Percentiles rank a stretch among this genome's conserved stretches.
Evolutionary conservation across 2,329 filamentous ascomycete genomes (phyloP).

Genomic region (Beauveria sp.): DNA sequence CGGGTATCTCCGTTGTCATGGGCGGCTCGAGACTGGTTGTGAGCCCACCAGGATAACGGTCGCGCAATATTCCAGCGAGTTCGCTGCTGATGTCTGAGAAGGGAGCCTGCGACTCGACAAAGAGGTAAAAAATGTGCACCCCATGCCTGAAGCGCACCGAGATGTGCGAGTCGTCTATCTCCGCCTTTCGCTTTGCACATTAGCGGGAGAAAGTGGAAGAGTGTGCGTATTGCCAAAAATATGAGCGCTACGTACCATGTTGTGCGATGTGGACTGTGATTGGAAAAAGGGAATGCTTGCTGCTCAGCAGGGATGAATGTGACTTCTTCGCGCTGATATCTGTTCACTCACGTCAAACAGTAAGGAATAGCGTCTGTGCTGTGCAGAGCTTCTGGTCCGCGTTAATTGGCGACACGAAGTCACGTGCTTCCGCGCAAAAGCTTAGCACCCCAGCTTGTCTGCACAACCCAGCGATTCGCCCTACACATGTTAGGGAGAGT

Average conservation of each 20-base stretch:
- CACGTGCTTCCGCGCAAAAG: slow-evolving; percentile 9
- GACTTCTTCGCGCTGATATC: background rate
- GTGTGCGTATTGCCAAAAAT: background rate
- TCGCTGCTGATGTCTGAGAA: slow-evolving; percentile 50
- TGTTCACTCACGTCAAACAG: background rate
- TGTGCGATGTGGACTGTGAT: background rate
- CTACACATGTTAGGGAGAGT: background rate
- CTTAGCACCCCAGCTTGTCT: background rate
- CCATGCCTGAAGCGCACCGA: slow-evolving; percentile 68
- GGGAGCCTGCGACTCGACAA: slow-evolving; percentile 49
- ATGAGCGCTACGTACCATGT: background rate
- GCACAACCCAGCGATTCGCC: background rate
- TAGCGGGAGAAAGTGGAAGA: background rate
- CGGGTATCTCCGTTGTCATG: slow-evolving; percentile 31
- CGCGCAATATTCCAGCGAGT: slow-evolving; percentile 49
- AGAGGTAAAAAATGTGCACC: slow-evolving; percentile 62
- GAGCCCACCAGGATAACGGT: slow-evolving; percentile 49
- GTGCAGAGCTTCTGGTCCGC: background rate
- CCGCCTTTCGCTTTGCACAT: slow-evolving; percentile 11
- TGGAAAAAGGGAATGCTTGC: background rate
- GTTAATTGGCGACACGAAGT: slow-evolving; percentile 9
- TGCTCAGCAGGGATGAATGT: background rate
- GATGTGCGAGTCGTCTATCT: slow-evolving; percentile 41
- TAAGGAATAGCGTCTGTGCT: background rate
- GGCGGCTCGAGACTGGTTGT: slow-evolving; percentile 25